phyloP scores from a whole-genome alignment of 768 basidiomycete genomes.

The Boletus rubescentipes region DNA sequence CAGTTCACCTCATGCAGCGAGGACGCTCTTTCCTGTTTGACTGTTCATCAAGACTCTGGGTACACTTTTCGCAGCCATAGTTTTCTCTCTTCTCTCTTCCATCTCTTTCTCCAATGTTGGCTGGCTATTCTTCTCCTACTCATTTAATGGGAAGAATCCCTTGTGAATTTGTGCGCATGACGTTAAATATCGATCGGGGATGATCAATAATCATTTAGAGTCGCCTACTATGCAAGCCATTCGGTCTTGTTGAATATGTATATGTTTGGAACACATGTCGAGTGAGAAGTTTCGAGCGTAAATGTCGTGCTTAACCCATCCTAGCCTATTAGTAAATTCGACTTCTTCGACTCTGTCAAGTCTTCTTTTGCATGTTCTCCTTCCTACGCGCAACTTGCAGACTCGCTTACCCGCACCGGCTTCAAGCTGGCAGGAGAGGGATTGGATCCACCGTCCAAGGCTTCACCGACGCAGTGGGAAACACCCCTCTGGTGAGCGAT shows the following conservation, averaged over 20 bases:
- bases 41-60: constrained; percentile 11
- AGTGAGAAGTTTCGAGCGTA: constrained; percentile 1
- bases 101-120: constrained; percentile 14
- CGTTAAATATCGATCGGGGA: constrained; percentile 13
- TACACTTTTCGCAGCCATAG: constrained; percentile 18
- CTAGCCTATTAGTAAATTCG: no score
- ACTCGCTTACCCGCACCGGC: constrained; percentile 17
- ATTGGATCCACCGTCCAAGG: constrained; percentile 61
- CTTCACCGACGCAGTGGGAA: constrained; percentile 87
- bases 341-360: neutral
- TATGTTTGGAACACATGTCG: neutral
- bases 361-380: constrained; percentile 22
- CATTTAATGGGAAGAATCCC: constrained; percentile 26
- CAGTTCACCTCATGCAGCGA: constrained; percentile 17
- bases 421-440: constrained; percentile 20
- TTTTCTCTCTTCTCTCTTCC: constrained; percentile 5
- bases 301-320: constrained; percentile 23
- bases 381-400: constrained; percentile 35
- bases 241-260: neutral
- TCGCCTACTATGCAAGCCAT: constrained; percentile 1
- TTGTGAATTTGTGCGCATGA: constrained; percentile 25
- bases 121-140: constrained; percentile 12
- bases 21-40: constrained; percentile 14
- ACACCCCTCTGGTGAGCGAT: constrained; percentile 80
- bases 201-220: constrained; percentile 16